Evolutionary conservation across 371 early-diverging fungal genomes (phyloP), one percentile per base, ranked within the genome.

Genomic region (Circinella minor): DNA sequence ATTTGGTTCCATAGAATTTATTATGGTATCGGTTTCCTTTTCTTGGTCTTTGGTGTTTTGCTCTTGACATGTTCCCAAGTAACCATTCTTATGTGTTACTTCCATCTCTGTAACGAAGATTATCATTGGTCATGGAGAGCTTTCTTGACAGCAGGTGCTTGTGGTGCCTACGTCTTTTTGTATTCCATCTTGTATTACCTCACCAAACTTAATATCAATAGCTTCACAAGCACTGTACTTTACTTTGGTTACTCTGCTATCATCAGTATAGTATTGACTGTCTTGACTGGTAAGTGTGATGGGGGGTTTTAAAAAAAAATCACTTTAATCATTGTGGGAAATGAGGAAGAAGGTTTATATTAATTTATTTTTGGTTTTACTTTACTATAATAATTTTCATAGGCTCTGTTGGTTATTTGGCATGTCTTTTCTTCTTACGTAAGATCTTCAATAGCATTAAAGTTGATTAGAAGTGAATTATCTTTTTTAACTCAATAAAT

Each of bases 101-200:
- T 97, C 86, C 92, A 93, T 69, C 83, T 96, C 18, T 94, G 95
- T 74, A 83, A 94, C 5, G 99, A 98, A 81, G 94, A 97, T 74
- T 96, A 96, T 75, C 89, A 91, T 69, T 96, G 98, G 99, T 92
- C 91, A 75, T 98, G 99, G 99, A 85, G 96, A 11, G 84, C 98
- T 3, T 96, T 97, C 84, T 81, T 95, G 60, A 95, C 96, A 0
- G 86, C 92, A 1, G 99, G 96, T 11, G 90, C 95, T 4, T 88
- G 92, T 37, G 95, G 93, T 3, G 75, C 95, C 61, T 98, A 98
- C 74, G 92, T 96, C 36, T 95, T 95, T 74, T 66, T 94, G 66
- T 97, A 96, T 76, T 88, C 93, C 39, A 81, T 92, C 20, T 63
- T 95, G 65, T 97, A 94, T 73, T 96, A 93, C 74, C 84, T 84